Percentiles rank a stretch among this genome's conserved stretches.
phyloP scores from a whole-genome alignment of 306 rosid species.

The Trifolium pratense region DNA sequence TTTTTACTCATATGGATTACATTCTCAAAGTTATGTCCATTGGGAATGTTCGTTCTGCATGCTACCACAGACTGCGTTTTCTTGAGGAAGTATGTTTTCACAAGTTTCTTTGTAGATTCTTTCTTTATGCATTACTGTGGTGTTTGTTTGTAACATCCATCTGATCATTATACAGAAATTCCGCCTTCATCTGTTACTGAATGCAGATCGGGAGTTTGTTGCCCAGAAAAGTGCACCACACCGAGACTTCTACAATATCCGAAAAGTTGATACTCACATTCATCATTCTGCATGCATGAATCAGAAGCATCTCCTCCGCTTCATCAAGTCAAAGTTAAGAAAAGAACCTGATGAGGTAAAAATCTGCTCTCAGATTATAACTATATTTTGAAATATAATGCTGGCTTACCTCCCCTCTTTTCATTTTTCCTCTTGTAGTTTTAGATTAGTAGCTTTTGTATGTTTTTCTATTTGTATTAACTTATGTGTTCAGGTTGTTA shows the following conservation, averaged over 20 bases:
- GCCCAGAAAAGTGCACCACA: constrained; percentile 85
- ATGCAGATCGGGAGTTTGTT: constrained; percentile 75
- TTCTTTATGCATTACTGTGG: constrained; percentile 27
- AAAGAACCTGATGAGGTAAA: constrained; percentile 88
- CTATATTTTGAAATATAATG: no score
- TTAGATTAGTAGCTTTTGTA: constrained; percentile 41
- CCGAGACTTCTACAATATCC: constrained; percentile 86
- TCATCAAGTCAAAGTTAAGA: constrained; percentile 78
- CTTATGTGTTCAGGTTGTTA: constrained; percentile 63
- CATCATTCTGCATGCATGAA: constrained; percentile 98
- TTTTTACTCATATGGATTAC: constrained; percentile 86
- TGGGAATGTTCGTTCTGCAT: constrained; percentile 78
- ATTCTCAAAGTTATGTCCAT: constrained; percentile 72
- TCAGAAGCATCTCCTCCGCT: constrained; percentile 90
- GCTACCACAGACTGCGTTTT: constrained; percentile 79
- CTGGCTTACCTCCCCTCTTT: neutral
- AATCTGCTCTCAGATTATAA: constrained; percentile 5
- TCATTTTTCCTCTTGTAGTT: constrained; percentile 26
- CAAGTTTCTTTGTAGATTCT: constrained; percentile 27
- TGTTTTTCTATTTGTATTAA: constrained; percentile 21
- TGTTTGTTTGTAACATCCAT: constrained; percentile 45
- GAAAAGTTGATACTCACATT: constrained; percentile 90
- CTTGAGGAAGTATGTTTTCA: constrained; percentile 76
- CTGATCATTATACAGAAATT: constrained; percentile 70
- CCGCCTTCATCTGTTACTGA: constrained; percentile 78